Base-by-base conservation (phyloP, 1,284 basidiomycete species). In the Thecaphora frezii region DNA sequence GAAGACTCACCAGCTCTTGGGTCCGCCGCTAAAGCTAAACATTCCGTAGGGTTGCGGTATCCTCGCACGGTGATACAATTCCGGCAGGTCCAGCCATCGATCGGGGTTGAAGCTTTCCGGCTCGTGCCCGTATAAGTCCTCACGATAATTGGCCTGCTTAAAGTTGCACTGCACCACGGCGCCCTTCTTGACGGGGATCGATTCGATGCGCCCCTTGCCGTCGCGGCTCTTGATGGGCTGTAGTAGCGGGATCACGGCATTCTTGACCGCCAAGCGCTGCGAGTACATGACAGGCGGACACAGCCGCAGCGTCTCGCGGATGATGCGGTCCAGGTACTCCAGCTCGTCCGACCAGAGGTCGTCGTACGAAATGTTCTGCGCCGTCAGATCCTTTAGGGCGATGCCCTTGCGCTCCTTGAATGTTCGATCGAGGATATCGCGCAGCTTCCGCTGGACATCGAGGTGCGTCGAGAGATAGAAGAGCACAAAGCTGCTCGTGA, bases 401-500 rank as follows among this genome's bases (percentile, higher is more conserved):
- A 69, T 22, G 0, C 62, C 66, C 43, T 65, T 66, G n/a, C 66
- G 43, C 1, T 66, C 55, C 2, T 24, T n/a, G 0, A 66, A 16
- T 0, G 42, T 26, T 0, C 46, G 22, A 2, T 18, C 5, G 39
- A 61, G 19, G 26, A 58, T 45, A 18, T 47, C 23, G 19, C 71
- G 67, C 2, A 75, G 58, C 37, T 59, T 68, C 14, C 46, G 44
- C 78, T 92, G 90, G 10, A 86, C 77, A 1, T 81, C 79, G 0
- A 85, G 85, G 71, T 89, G 80, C 58, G 83, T 82, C 0, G 89
- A 86, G 38, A 92, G 83, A 14, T 89, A 82, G 54, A 85, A 81
- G 23, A 92, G 79, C 1, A 86, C 86, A 89, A 89, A 92, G 0
- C 88, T 88, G 45, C 90, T 81, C 12, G 86, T 84, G 25, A 91